These are phyloP conservation scores for Calamus simplicifolius DNA, from an alignment of 176 grass and related monocot genomes.

Conservation along the genomic window DNA sequence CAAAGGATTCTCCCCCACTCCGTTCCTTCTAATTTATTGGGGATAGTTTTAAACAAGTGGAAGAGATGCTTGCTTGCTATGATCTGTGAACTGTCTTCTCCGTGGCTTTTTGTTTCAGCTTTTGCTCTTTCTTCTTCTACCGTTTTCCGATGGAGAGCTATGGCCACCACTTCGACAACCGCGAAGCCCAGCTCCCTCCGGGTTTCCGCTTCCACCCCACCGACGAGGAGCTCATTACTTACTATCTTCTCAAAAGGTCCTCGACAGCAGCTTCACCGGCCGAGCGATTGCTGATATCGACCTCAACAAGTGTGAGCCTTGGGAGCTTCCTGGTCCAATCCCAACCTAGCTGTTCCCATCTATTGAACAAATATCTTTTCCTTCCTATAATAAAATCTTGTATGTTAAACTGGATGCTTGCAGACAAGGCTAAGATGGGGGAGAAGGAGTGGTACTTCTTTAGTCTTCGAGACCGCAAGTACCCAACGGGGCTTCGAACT, in stretches of 20 bases:
- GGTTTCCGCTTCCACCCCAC: slow-evolving; percentile 96
- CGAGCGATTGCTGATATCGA: slow-evolving; percentile 89
- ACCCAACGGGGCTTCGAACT: slow-evolving; percentile 86
- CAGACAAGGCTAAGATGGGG: slow-evolving; percentile 66
- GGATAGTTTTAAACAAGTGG: too few relatives aligned
- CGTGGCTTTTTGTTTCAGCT: too few relatives aligned
- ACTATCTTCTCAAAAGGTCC: slow-evolving; percentile 86
- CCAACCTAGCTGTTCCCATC: too few relatives aligned
- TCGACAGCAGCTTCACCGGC: slow-evolving; percentile 53
- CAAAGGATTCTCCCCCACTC: too few relatives aligned
- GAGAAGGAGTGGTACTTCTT: slow-evolving; percentile 99
- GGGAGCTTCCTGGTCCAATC: slow-evolving; percentile 71
- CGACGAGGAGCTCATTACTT: slow-evolving; percentile 88
- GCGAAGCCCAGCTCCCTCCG: slow-evolving; percentile 51
- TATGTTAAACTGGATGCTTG: background rate
- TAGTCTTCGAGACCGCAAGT: slow-evolving; percentile 94
- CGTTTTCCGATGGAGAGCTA: slow-evolving; percentile 8
- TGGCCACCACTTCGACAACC: slow-evolving; percentile 9
- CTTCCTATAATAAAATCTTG: too few relatives aligned
- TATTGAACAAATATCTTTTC: too few relatives aligned
- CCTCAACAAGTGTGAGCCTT: slow-evolving; percentile 88
- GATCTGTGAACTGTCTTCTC: too few relatives aligned
- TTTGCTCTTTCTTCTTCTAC: too few relatives aligned
- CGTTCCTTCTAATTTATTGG: too few relatives aligned
- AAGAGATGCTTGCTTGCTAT: too few relatives aligned